A percentile compares a stretch with the other conserved stretches of the same genome.
Evolutionary conservation across 306 rosid genomes (phyloP).

Genomic region (Vigna unguiculata): DNA sequence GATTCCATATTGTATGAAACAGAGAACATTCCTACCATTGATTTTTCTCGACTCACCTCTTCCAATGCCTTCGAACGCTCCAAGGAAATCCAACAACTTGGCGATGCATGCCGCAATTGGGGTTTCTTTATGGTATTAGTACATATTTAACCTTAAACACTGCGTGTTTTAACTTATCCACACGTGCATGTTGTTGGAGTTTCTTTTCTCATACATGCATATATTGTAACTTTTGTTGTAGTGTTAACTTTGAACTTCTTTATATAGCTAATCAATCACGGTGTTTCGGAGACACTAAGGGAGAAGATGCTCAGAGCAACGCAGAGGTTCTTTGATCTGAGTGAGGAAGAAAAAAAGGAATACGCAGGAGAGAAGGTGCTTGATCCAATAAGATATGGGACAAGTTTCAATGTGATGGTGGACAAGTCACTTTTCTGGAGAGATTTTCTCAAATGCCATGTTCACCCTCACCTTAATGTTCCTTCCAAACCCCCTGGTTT

Average conservation of each 20-base stretch:
- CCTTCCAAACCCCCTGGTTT: slow-evolving; percentile 61
- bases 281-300: slow-evolving; percentile 53
- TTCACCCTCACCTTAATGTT: slow-evolving; percentile 65
- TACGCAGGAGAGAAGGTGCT: slow-evolving; percentile 43
- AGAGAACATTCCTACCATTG: slow-evolving; percentile 51
- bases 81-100: slow-evolving; percentile 47
- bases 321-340: slow-evolving; percentile 52
- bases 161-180: background rate
- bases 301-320: slow-evolving; percentile 40
- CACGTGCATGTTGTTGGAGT: background rate
- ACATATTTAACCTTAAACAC: background rate
- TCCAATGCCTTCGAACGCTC: slow-evolving; percentile 39
- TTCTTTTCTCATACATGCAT: background rate
- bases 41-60: slow-evolving; percentile 54
- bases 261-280: slow-evolving; percentile 60
- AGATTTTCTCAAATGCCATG: slow-evolving; percentile 67
- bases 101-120: slow-evolving; percentile 61
- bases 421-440: slow-evolving; percentile 64
- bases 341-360: slow-evolving; percentile 55
- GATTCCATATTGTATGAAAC: slow-evolving; percentile 4
- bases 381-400: slow-evolving; percentile 68
- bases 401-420: slow-evolving; percentile 58
- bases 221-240: background rate
- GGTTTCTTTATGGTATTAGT: slow-evolving; percentile 60
- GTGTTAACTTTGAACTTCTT: background rate